Base-by-base conservation (phyloP, 2,329 filamentous ascomycete genomes). In the Colletotrichum neosansevieriae region DNA sequence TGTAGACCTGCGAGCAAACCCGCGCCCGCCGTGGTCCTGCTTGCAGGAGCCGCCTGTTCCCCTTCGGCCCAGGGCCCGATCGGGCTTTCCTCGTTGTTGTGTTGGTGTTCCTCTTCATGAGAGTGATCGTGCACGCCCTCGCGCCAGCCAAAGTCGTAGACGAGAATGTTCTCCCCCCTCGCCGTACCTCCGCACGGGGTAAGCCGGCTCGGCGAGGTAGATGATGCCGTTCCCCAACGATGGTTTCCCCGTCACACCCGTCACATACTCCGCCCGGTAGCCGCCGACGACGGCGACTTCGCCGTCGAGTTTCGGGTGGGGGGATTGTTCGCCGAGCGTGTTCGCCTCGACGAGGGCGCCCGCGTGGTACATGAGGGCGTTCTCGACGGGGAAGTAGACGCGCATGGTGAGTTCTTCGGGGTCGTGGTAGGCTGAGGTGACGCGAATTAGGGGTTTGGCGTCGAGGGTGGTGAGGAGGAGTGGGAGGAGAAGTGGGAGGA, bases 111-210 rank as follows among this genome's bases (percentile, higher is more conserved):
- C 12, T 44, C 12, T 24, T 49, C 63, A 32, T 70, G 58, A 4
- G 34, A n/a, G 42, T 71, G 69, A 17, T 17, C 51, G 53, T 71
- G 61, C 6, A 36, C 32, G 9, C 57, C 57, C 47, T 67, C 63
- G n/a, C 57, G 32, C 58, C 58, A 71, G 7, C 69, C 69, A 64
- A 71, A 70, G 53, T 71, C 62, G 38, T 71, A 71, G 34, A 71
- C 63, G 17, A 66, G 56, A 17, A 70, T 53, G 44, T 64, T 69
- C 7, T 29, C 5, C 47, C 57, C 13, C 38, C 19, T 63, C 63
- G 42, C 63, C 63, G 36, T 66, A 60, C 17, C 34, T 36, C 13
- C 62, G 51, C 17, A 67, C 40, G 9, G 63, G 66, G 34, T 21
- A 11, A 3, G 51, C 58, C 12, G 57, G 57, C 66, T 69, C 66